These are phyloP conservation scores for Garcia nutans DNA, from an alignment of 345 rosid species.

Conservation along the genomic window DNA sequence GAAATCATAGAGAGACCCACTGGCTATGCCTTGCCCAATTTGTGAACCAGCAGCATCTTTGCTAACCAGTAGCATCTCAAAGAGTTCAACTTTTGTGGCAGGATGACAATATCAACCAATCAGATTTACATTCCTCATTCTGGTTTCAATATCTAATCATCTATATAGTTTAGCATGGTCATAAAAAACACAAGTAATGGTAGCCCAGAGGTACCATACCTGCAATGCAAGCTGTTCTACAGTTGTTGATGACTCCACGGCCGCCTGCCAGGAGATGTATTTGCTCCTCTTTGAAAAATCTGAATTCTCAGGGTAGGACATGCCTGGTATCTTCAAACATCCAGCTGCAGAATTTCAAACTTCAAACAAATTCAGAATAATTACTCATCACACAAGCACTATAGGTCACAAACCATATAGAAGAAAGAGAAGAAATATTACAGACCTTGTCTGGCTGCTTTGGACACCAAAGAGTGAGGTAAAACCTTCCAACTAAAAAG, in stretches of 20 bases:
- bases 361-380: slow-evolving; percentile 43
- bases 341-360: slow-evolving; percentile 73
- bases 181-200: background rate
- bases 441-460: slow-evolving; percentile 93
- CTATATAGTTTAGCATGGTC: background rate
- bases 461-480: slow-evolving; percentile 61
- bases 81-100: background rate
- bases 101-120: background rate
- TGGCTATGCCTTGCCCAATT: background rate
- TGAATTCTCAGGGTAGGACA: slow-evolving; percentile 81
- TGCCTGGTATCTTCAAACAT: slow-evolving; percentile 58
- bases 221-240: slow-evolving; percentile 85
- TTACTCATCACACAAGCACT: slow-evolving; percentile 23
- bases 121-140: background rate
- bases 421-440: slow-evolving; percentile 13
- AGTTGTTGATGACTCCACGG: slow-evolving; percentile 78
- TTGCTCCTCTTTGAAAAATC: slow-evolving; percentile 85
- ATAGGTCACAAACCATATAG: background rate
- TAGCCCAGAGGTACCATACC: slow-evolving; percentile 37
- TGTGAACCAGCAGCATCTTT: background rate
- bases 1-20: background rate
- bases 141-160: background rate
- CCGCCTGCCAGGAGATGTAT: slow-evolving; percentile 79
- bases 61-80: too few species aligned
- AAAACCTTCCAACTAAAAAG: slow-evolving; percentile 83